These are phyloP conservation scores for Macrolepiota dolichaula DNA, from an alignment of 768 basidiomycete genomes.

Conservation along the genomic window DNA sequence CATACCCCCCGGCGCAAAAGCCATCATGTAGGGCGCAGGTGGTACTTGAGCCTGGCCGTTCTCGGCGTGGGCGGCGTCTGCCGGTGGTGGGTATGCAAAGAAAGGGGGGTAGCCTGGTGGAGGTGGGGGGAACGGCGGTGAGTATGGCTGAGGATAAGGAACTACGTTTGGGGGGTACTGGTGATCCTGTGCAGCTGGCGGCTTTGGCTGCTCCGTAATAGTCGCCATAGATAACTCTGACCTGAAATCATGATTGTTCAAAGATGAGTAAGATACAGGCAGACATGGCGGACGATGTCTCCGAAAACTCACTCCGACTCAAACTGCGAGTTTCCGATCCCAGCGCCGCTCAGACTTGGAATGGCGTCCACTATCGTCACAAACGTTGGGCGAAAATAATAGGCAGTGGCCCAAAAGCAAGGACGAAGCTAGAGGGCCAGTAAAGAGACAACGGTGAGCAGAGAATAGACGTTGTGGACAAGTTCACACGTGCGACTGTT, in stretches of 20 bases:
- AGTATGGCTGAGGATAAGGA: conserved; percentile 29
- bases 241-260: conserved; percentile 10
- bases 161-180: conserved; percentile 29
- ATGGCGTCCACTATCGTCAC: neutral
- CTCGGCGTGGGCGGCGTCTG: conserved; percentile 33
- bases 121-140: conserved; percentile 26
- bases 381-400: neutral
- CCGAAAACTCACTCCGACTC: conserved; percentile 45
- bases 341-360: conserved; percentile 39
- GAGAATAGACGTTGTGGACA: conserved; percentile 4
- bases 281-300: conserved; percentile 20
- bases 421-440: neutral
- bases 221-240: conserved; percentile 13
- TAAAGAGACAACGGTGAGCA: neutral
- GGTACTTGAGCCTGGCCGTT: conserved; percentile 29
- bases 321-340: conserved; percentile 35
- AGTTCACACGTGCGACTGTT: conserved; percentile 6
- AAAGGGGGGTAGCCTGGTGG: conserved; percentile 34
- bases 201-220: conserved; percentile 33
- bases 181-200: conserved; percentile 27
- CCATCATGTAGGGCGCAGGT: conserved; percentile 39
- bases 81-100: conserved; percentile 39
- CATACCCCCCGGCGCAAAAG: conserved; percentile 38
- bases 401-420: neutral
- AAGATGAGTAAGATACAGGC: conserved; percentile 9